Evolutionary conservation across 2,329 filamentous ascomycete species (phyloP), one percentile per base, ranked within the genome.

Genomic region (Calonectria fujianensis): DNA sequence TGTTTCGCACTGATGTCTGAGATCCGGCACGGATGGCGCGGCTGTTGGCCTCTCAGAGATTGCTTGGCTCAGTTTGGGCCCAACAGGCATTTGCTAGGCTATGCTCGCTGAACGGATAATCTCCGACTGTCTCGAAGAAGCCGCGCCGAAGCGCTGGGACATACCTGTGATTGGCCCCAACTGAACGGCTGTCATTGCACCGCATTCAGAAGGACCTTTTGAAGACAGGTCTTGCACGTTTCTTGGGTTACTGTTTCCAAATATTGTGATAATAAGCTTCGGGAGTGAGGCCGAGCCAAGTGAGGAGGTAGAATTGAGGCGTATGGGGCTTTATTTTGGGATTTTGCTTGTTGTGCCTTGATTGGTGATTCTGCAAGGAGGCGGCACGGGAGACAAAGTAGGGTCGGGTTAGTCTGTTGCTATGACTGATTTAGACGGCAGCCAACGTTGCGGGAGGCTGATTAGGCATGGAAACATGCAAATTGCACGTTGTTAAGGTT

Each of bases 121-220:
- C 57, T 63, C 57, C 37, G 57, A 63, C 37, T 63, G 57, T 63
- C 57, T 41, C 37, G 13, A 63, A 41, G 37, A 63, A 41, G 16
- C 24, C 24, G 57, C 8, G 14, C 35, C 24, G 24, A 63, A 41
- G 32, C 57, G 57, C 35, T 14, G 54, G 8, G 16, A 27, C n/a
- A 8, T 8, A 63, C 18, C 27, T 27, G 24, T 41, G 24, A 63
- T 41, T 63, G 57, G 57, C 37, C 14, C 41, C 20, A 16, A 41
- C 16, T 61, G 37, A 16, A 39, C 39, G 57, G 27, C 35, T 39
- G 57, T 41, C 31, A 41, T 27, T n/a, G 41, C 27, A 41, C 57
- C 57, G 57, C 57, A 63, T 63, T 35, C 57, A 37, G 57, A 3
- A 35, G 52, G 29, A 57, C 45, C 13, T 57, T 54, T 35, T 10